Conservation (phyloP, 306 rosid species). For the Crataegus laevigata region DNA sequence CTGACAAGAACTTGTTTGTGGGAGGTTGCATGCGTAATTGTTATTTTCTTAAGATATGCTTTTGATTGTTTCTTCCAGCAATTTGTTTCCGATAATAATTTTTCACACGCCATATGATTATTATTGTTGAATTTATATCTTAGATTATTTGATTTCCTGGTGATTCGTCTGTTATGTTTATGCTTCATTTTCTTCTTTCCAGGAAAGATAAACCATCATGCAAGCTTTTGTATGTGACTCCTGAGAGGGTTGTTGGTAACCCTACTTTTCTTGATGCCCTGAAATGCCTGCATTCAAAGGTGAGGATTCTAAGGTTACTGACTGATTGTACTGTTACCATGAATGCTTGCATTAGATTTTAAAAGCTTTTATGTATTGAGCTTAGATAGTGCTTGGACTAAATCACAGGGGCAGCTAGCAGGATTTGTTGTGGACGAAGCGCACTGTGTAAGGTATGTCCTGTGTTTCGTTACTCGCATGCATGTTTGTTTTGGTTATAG, state of each 20-base stretch:
- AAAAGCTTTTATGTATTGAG: constrained; percentile 3
- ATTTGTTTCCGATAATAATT: background rate
- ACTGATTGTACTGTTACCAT: background rate
- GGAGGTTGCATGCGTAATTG: background rate
- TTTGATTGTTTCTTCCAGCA: background rate
- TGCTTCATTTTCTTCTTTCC: constrained; percentile 21
- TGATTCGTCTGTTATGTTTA: constrained; percentile 3
- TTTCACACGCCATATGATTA: background rate
- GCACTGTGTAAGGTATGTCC: constrained; percentile 84
- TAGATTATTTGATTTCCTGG: background rate
- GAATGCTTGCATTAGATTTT: constrained; percentile 8
- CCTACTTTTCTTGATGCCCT: constrained; percentile 58
- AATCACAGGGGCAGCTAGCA: constrained; percentile 74
- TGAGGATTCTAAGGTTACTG: constrained; percentile 24
- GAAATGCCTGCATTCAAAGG: constrained; percentile 71
- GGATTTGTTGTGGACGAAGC: constrained; percentile 95
- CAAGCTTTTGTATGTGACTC: constrained; percentile 95
- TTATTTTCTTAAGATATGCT: background rate
- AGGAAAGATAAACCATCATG: constrained; percentile 94
- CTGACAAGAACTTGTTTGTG: background rate
- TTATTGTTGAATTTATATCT: background rate
- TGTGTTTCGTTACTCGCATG: constrained; percentile 6
- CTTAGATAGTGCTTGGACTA: constrained; percentile 27
- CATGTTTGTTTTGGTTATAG: constrained; percentile 6
- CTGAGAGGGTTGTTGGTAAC: constrained; percentile 87